Evolutionary conservation across 306 rosid species (phyloP), one percentile per base, ranked within the genome.

Genomic region (Cyclanthera cordifolia): DNA sequence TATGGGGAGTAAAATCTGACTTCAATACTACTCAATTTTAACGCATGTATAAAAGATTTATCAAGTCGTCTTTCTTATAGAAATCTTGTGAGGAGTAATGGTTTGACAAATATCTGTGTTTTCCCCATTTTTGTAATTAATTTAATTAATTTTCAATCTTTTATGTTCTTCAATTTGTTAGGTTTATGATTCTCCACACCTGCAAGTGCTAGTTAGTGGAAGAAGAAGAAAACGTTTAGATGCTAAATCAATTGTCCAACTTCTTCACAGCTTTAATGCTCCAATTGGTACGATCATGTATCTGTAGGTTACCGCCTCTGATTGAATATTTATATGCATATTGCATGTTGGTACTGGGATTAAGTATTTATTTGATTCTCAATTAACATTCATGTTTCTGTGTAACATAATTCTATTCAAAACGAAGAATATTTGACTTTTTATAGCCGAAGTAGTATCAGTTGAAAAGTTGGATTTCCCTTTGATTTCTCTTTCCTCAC

Each of bases 151-250:
- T 23, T 6, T 11, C 8, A n/a, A 20, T 53, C 51, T 32, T 12
- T 19, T 60, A 43, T 30, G 45, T 72, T 24, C 13, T 56, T 24
- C 46, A 74, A 73, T 73, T 39, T 64, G 69, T 48, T 78, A 88
- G 97, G 90, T 91, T 21, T 83, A 83, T 73, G 97, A 91, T 74
- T 79, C 90, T 74, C 97, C 96, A 23, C 75, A 81, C 68, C 78
- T 91, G 79, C 77, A 83, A 78, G 69, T 88, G 56, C 77, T 84
- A 43, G 82, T 91, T 73, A 87, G 97, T 48, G 77, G 79, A 78
- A 85, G 78, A 64, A 85, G 82, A 24, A 79, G 97, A 34, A 85
- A 71, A 73, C 95, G 97, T 47, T 79, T 88, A 73, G 89, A 91
- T 88, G 91, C 91, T 20, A 88, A 85, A 76, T 83, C 96, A 43